Evolutionary conservation across 805 yeast genomes (phyloP), one percentile per base, ranked within the genome.

Genomic region (Sugiyamaella boreocaroliniensis): DNA sequence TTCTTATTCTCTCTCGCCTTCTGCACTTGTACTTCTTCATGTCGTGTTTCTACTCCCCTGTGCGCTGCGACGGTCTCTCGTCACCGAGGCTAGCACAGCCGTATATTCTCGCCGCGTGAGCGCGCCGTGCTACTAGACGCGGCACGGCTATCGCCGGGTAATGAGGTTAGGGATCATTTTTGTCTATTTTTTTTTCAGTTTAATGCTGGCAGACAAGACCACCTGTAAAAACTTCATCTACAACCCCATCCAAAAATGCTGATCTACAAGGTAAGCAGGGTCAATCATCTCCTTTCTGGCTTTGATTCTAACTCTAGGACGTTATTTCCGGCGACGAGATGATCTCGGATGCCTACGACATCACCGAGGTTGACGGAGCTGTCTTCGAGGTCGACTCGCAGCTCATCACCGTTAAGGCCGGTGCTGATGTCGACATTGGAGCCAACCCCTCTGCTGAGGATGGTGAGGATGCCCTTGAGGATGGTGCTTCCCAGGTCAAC

Each of bases 361-460:
- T 81, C 73, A 84, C 78, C 71, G 77, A 76, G 73, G 97, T 93
- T 62, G 96, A 87, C 69, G 87, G 80, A 63, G 98, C 80, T 68
- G 89, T 93, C 73, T 88, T 80, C 81, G 99, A 93, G 81, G 98
- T 96, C 63, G 88, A 93, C 84, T 89, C 97, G 78, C 77, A 81
- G 68, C 83, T 89, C 93, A 82, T 93, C 74, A 84, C 78, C 68
- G 89, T 93, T 68, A 83, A 81, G 73, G 71, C 73, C 43, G 86
- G 89, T 71, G 97, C 82, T 68, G 93, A 93, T 71, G 83, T 93
- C 66, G 98, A 93, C 76, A 93, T 93, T 74, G 99, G 99, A 78
- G 99, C 96, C 69, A 93, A 93, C 85, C 97, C 99, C 71, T 89
- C 97, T 68, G 97, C 98, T 64, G 99, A 93, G 78, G 98, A 79